Percentiles rank a stretch among this genome's conserved stretches.
Evolutionary conservation across 2,329 filamentous ascomycete species (phyloP).

Genomic region (Botryotinia convoluta): DNA sequence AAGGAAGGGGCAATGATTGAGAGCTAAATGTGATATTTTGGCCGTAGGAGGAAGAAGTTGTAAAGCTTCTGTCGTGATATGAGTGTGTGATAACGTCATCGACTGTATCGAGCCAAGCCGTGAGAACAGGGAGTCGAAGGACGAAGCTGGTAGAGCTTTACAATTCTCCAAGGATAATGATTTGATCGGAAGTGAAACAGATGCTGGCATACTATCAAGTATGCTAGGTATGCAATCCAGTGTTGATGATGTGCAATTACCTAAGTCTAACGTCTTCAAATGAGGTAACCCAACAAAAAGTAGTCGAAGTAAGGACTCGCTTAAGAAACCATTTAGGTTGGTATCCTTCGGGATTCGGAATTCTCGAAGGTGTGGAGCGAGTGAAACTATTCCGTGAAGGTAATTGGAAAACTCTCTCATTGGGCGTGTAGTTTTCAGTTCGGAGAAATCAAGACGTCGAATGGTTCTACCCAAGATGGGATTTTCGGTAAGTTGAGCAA

Average conservation of each 20-base stretch:
- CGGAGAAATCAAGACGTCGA: constrained; percentile 59
- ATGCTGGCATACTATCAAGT: background rate
- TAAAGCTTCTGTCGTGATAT: constrained; percentile 67
- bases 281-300: constrained; percentile 36
- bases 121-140: constrained; percentile 13
- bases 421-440: constrained; percentile 1
- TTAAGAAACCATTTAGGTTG: constrained; percentile 48
- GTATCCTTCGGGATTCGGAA: constrained; percentile 52
- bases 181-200: constrained; percentile 3
- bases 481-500: constrained; percentile 60
- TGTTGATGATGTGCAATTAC: constrained; percentile 16
- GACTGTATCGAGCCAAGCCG: constrained; percentile 13
- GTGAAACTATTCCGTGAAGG: constrained; percentile 12
- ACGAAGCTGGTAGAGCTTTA: background rate
- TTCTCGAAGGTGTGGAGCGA: constrained; percentile 57
- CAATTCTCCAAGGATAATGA: constrained; percentile 17
- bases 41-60: constrained; percentile 66
- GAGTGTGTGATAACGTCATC: constrained; percentile 59
- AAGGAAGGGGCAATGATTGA: constrained; percentile 69
- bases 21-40: constrained; percentile 68
- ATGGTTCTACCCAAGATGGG: constrained; percentile 68
- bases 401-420: constrained; percentile 10
- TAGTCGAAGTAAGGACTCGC: constrained; percentile 33
- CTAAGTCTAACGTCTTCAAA: constrained; percentile 16
- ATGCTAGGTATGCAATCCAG: background rate